Evolutionary conservation across 345 rosid genomes (phyloP).

Genomic region (Ceriops decandra): DNA sequence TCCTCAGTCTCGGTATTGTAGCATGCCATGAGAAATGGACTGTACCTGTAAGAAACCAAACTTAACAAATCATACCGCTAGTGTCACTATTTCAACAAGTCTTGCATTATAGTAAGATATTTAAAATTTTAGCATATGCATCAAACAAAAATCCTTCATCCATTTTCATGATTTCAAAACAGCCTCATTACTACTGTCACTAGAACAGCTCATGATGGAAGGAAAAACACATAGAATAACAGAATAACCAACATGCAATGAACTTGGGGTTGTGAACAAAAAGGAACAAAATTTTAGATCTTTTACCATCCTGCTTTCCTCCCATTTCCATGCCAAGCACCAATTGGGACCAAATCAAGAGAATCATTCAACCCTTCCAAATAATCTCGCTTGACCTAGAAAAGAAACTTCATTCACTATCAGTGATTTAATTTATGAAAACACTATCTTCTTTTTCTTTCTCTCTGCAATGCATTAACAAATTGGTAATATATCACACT

Average conservation of each 20-base stretch:
- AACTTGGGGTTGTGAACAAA: neutral
- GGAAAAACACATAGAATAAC: neutral
- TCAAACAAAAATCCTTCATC: no score
- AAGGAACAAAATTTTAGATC: neutral
- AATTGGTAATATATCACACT: neutral
- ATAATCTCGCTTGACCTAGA: slow-evolving; percentile 86
- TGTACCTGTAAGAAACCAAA: slow-evolving; percentile 49
- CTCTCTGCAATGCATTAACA: neutral
- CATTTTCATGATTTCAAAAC: neutral
- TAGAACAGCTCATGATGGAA: neutral
- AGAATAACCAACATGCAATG: neutral
- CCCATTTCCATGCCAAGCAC: slow-evolving; percentile 95
- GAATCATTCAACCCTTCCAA: slow-evolving; percentile 74
- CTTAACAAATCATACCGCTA: neutral
- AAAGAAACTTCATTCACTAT: slow-evolving; percentile 19
- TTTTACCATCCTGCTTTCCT: slow-evolving; percentile 92
- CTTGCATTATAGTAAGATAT: neutral
- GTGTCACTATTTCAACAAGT: neutral
- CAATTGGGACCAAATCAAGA: slow-evolving; percentile 89
- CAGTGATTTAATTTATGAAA: neutral
- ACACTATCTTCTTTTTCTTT: neutral
- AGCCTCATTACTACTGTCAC: neutral
- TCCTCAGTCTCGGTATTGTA: slow-evolving; percentile 77
- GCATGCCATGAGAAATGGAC: slow-evolving; percentile 95
- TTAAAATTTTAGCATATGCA: neutral